Percentiles rank a stretch among this genome's conserved stretches.
Conservation (phyloP, 805 yeast species). For the Candida palmyrensis region DNA sequence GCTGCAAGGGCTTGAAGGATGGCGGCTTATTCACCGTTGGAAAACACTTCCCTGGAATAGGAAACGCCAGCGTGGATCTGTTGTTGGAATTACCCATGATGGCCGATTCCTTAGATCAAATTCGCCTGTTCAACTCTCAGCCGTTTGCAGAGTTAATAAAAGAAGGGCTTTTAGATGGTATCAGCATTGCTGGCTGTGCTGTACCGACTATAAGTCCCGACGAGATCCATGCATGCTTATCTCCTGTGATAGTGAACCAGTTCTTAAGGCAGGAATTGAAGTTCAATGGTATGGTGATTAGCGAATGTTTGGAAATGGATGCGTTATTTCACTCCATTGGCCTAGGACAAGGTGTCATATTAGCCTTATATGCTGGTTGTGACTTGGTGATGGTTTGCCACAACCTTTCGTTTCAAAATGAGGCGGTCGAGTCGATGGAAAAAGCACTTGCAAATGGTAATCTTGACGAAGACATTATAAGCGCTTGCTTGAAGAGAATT, state of each 20-base stretch:
- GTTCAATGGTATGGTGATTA: slow-evolving; percentile 52
- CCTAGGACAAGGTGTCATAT: slow-evolving; percentile 58
- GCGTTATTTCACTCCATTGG: slow-evolving; percentile 60
- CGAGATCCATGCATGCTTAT: slow-evolving; percentile 59
- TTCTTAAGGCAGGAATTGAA: slow-evolving; percentile 46
- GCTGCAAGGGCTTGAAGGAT: slow-evolving; percentile 47
- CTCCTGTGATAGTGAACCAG: slow-evolving; percentile 47
- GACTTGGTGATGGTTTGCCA: slow-evolving; percentile 61
- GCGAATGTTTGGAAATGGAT: slow-evolving; percentile 62
- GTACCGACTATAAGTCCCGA: slow-evolving; percentile 56
- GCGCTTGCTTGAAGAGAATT: slow-evolving; percentile 38
- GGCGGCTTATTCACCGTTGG: slow-evolving; percentile 55
- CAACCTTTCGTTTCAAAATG: slow-evolving; percentile 47
- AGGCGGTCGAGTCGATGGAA: slow-evolving; percentile 43
- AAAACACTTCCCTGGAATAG: slow-evolving; percentile 65
- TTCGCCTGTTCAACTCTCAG: slow-evolving; percentile 43
- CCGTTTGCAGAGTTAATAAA: slow-evolving; percentile 48
- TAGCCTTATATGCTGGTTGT: slow-evolving; percentile 61
- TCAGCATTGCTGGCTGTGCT: slow-evolving; percentile 61
- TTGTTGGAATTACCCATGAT: slow-evolving; percentile 55
- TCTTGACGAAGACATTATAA: slow-evolving; percentile 38
- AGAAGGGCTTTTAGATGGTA: slow-evolving; percentile 44
- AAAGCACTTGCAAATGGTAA: slow-evolving; percentile 37
- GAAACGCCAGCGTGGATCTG: slow-evolving; percentile 55
- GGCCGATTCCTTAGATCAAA: slow-evolving; percentile 49